These are phyloP conservation scores for Solanum raphanifolium DNA, from an alignment of 257 asterid genomes.

Conservation along the genomic window DNA sequence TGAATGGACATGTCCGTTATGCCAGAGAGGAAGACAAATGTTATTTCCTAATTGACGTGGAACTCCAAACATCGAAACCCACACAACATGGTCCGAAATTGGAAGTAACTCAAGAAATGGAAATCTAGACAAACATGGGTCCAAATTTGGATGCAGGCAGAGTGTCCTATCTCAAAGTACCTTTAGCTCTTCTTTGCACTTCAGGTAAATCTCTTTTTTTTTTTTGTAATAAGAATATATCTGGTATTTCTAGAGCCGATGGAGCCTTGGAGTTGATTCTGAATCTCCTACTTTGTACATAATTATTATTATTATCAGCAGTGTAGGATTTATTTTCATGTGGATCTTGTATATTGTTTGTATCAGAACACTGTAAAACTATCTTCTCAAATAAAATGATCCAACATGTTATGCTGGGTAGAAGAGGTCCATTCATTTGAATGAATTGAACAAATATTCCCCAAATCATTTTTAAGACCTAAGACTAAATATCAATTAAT, in stretches of 20 bases:
- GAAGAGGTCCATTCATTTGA: background rate
- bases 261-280: background rate
- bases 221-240: background rate
- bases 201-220: background rate
- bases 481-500: background rate
- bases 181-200: background rate
- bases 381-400: background rate
- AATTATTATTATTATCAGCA: background rate
- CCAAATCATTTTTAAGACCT: background rate
- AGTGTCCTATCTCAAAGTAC: background rate
- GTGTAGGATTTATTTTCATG: background rate
- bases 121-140: slow-evolving; percentile 7
- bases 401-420: background rate
- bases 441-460: background rate
- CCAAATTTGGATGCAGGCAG: slow-evolving; percentile 4
- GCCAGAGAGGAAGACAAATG: slow-evolving; percentile 28
- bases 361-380: background rate
- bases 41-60: slow-evolving; percentile 36
- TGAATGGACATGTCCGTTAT: slow-evolving; percentile 45
- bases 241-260: background rate
- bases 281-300: background rate
- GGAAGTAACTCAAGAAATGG: slow-evolving; percentile 11
- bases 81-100: background rate
- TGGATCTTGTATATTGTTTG: background rate
- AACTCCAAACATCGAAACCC: slow-evolving; percentile 17